phyloP scores from a whole-genome alignment of 1,284 basidiomycete species.

The Ceratobasidium sp. region DNA sequence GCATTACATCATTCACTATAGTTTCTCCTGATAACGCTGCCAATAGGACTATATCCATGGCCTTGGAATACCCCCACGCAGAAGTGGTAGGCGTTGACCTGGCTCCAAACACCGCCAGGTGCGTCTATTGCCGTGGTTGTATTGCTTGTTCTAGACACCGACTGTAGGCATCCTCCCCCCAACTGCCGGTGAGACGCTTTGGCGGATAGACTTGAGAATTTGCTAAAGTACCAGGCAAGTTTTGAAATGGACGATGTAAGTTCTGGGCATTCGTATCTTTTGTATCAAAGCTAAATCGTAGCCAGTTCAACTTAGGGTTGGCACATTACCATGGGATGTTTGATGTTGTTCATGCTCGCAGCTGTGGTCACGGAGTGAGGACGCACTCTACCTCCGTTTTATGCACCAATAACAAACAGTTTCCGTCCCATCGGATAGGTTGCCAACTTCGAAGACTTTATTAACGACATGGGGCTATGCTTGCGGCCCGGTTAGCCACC shows the following conservation, averaged over 20 bases:
- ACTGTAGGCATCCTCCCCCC: slow-evolving; percentile 34
- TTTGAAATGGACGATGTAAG: slow-evolving; percentile 45
- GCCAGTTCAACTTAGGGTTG: slow-evolving; percentile 35
- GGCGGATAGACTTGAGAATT: not conserved
- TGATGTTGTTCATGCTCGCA: slow-evolving; percentile 43
- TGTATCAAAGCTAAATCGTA: not conserved
- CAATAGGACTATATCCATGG: slow-evolving; percentile 38
- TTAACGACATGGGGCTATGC: slow-evolving; percentile 42
- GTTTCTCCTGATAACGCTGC: not conserved
- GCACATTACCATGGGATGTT: slow-evolving; percentile 44
- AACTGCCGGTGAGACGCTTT: slow-evolving; percentile 19
- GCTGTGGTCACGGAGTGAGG: slow-evolving; percentile 37
- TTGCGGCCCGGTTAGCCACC: slow-evolving; percentile 39
- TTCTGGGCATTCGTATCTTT: not conserved
- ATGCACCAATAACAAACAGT: not conserved
- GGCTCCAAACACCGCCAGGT: slow-evolving; percentile 40
- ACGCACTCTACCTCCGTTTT: not conserved
- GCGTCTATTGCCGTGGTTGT: not conserved
- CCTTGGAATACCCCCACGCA: slow-evolving; percentile 42
- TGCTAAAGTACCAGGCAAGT: slow-evolving; percentile 19
- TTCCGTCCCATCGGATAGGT: slow-evolving; percentile 17
- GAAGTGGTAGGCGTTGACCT: slow-evolving; percentile 42
- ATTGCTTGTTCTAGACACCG: not conserved
- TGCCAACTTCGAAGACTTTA: slow-evolving; percentile 25
- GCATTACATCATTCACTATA: slow-evolving; percentile 2